Evolutionary conservation across 2,329 filamentous ascomycete genomes (phyloP), one percentile per base, ranked within the genome.

Genomic region (Fusarium camptoceras): DNA sequence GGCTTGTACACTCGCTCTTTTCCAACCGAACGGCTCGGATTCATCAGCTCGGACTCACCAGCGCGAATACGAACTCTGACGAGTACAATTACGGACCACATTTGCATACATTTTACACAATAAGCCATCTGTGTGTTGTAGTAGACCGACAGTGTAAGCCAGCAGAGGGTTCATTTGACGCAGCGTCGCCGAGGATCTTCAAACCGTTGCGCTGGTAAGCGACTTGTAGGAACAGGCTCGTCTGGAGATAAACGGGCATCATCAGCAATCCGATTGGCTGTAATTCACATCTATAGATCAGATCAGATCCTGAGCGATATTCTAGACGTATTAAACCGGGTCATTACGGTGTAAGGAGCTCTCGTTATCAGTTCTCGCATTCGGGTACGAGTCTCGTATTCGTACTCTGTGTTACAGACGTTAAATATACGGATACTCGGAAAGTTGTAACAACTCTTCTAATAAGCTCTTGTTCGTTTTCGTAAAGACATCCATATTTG

Each of bases 381-480:
- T 70, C 68, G 68, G 63, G 11, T 71, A 12, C 18, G 5, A 8
- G 8, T 6, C 22, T 61, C 67, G 68, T 71, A 70, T 70, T 70
- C 68, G 68, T 44, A 68, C 18, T 34, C 22, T 44, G 14, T 20
- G 24, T 48, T 4, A 39, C n/a, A 20, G 5, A 1, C n/a, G 8
- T 22, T 5, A 25, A 50, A 22, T 43, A 48, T 10, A 25, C 20
- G 39, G 18, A 48, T 15, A n/a, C 20, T 50, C 8, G 16, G 20
- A n/a, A 25, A 24, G 14, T 8, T n/a, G n/a, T 3, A 15, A 24
- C 14, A 37, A 31, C 11, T 43, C 30, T 24, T 12, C 18, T 18
- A 16, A 30, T 10, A 16, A 42, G 22, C 22, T 66, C 66, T 69
- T 70, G 50, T 68, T 70, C 68, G 68, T 71, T 71, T 71, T 71